A percentile compares a stretch with the other conserved stretches of the same genome.
phyloP scores from a whole-genome alignment of 331 rosid genomes.

The Stylosanthes scabra region DNA sequence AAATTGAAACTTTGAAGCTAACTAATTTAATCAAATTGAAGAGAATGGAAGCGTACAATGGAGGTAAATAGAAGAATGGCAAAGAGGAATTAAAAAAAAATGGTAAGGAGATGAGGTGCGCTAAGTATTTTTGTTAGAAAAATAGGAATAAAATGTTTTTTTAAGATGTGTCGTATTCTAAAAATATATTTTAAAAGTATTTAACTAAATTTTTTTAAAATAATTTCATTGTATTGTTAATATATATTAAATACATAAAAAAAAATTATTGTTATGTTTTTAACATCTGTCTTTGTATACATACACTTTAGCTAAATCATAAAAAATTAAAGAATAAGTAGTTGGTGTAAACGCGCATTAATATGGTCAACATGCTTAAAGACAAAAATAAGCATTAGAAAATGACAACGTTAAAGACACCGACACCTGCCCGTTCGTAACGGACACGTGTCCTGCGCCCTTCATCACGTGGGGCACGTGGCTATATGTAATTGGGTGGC shows the following conservation, averaged over 20 bases:
- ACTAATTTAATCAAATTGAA: neutral
- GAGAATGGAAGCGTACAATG: conserved; percentile 15
- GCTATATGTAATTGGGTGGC: neutral
- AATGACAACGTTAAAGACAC: conserved; percentile 33
- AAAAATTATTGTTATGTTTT: too few species aligned
- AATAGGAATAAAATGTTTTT: too few species aligned
- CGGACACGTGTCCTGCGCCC: conserved; percentile 48
- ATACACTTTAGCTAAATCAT: neutral
- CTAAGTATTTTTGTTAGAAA: neutral
- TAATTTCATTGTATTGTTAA: too few species aligned
- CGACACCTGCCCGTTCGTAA: conserved; percentile 48
- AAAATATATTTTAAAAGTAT: too few species aligned
- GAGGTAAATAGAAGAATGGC: conserved; percentile 6
- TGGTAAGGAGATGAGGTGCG: conserved; percentile 1
- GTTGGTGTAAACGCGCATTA: conserved; percentile 48
- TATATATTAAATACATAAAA: too few species aligned
- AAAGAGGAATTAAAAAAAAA: too few species aligned
- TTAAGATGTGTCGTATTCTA: too few species aligned
- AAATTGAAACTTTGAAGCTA: conserved; percentile 29
- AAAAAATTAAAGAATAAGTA: neutral
- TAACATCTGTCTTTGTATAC: too few species aligned
- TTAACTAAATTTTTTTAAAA: too few species aligned
- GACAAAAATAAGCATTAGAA: conserved; percentile 28
- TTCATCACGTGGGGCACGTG: neutral
- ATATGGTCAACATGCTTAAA: conserved; percentile 48